Conservation (phyloP, 2,329 filamentous ascomycete genomes). For the Ceratocystis cubensis region DNA sequence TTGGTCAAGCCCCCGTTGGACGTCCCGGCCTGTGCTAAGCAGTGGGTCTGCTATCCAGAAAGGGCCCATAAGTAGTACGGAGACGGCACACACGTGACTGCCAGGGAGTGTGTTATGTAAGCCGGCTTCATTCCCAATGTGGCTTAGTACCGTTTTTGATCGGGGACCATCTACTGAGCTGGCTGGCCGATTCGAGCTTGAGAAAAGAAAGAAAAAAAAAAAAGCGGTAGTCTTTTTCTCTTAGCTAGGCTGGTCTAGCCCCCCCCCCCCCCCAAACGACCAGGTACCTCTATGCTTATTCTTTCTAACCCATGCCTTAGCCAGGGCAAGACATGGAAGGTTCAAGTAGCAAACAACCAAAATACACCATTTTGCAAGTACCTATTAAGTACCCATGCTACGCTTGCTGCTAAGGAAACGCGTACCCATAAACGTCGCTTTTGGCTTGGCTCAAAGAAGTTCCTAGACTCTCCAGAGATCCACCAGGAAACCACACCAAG, state of each 20-base stretch:
- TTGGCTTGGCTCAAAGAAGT: not conserved
- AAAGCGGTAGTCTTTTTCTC: not conserved
- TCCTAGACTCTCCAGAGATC: not conserved
- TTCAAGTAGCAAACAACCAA: not conserved
- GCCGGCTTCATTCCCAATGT: not conserved
- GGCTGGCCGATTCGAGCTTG: not conserved
- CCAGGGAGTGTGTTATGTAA: not conserved
- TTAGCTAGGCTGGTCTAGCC: not conserved
- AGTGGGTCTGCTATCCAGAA: not conserved
- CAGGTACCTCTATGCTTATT: constrained; percentile 1
- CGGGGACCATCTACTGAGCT: not conserved
- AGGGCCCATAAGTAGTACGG: constrained; percentile 1
- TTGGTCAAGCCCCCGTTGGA: not conserved
- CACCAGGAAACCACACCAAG: not conserved
- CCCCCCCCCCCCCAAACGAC: not conserved
- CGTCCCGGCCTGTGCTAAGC: not conserved
- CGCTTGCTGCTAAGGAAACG: not conserved
- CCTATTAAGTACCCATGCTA: not conserved
- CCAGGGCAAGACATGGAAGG: not conserved
- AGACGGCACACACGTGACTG: not conserved
- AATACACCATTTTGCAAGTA: not conserved
- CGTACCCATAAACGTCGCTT: not conserved
- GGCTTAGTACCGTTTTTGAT: not conserved
- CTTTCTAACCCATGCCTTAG: not conserved
- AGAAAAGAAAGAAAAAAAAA: not conserved